Evolutionary conservation across 2,329 filamentous ascomycete species (phyloP).

Genomic region (Bipolaris zeicola): DNA sequence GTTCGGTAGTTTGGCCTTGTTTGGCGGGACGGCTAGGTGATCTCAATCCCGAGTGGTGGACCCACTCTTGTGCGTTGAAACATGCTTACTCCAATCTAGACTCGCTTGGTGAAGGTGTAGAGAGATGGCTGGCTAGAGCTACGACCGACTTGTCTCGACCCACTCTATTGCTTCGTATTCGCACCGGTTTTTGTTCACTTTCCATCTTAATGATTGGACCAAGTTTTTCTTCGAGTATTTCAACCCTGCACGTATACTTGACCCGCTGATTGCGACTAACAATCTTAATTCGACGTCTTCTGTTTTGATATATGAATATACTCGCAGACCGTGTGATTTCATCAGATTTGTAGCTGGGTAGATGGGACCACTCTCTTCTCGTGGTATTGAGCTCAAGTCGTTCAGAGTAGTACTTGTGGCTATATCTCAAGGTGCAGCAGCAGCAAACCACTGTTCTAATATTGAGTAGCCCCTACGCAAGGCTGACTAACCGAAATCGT

Average conservation of each 20-base stretch:
- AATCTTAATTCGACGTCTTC: slow-evolving; percentile 2
- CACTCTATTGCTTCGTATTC: background rate
- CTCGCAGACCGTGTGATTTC: background rate
- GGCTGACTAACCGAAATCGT: background rate
- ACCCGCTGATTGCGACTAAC: background rate
- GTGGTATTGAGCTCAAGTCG: background rate
- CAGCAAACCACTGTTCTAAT: background rate
- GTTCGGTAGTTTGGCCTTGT: background rate
- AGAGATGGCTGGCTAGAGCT: background rate
- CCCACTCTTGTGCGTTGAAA: background rate
- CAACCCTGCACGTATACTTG: background rate
- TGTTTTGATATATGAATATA: background rate
- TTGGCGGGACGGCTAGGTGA: background rate
- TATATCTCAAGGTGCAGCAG: background rate
- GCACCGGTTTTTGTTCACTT: background rate
- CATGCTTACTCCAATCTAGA: background rate
- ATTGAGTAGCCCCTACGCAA: background rate
- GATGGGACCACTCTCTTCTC: no score
- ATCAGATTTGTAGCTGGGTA: no score
- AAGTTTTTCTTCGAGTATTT: background rate
- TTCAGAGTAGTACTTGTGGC: no score
- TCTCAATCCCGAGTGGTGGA: background rate
- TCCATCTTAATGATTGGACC: background rate
- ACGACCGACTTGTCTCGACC: background rate
- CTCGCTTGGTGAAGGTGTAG: background rate